Base-by-base conservation (phyloP, 1,284 basidiomycete species). In the Ceratobasidium sp. region DNA sequence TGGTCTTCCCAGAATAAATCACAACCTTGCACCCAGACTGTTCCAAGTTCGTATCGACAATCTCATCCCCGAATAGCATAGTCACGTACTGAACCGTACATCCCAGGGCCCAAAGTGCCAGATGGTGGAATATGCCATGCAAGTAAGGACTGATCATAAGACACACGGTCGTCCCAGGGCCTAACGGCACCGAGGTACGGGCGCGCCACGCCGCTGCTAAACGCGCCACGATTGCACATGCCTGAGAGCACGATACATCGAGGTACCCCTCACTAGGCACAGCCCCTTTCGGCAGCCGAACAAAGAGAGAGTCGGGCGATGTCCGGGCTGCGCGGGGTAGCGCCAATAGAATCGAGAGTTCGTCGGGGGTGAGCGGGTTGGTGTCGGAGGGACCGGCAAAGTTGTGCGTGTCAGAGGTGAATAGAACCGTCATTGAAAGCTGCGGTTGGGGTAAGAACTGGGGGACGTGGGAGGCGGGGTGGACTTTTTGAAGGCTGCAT, bases 341-440 rank as follows among this genome's bases (percentile, higher is more conserved):
- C 38, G 68, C 68, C 10, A 71, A 23, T 15, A 71, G 68, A 17
- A 71, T 23, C 6, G 52, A 44, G 20, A 71, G 54, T 50, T 71
- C 68, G 28, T 56, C 68, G 12, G 52, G 13, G 52, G 68, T 71
- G 42, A 71, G 68, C 1, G 68, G 68, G 54, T 71, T 54, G 68
- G 6, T 26, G 40, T 17, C 15, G 5, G 64, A 26, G 7, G 64
- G 64, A 26, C 64, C 64, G 26, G 42, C 40, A 26, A 54, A n/a
- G n/a, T n/a, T n/a, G n/a, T n/a, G n/a, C n/a, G n/a, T n/a, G n/a
- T n/a, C n/a, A n/a, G 6, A 15, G 44, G 15, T 46, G 44, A 15
- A 46, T 46, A 15, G 44, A 15, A 46, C 15, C 15, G 44, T 46
- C 44, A 46, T 46, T 46, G 44, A 6, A 46, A 15, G 44, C 15